Evolutionary conservation across 192 early-diverging fungal genomes (phyloP), one percentile per base, ranked within the genome.

Genomic region (Entomortierella chlamydospora): DNA sequence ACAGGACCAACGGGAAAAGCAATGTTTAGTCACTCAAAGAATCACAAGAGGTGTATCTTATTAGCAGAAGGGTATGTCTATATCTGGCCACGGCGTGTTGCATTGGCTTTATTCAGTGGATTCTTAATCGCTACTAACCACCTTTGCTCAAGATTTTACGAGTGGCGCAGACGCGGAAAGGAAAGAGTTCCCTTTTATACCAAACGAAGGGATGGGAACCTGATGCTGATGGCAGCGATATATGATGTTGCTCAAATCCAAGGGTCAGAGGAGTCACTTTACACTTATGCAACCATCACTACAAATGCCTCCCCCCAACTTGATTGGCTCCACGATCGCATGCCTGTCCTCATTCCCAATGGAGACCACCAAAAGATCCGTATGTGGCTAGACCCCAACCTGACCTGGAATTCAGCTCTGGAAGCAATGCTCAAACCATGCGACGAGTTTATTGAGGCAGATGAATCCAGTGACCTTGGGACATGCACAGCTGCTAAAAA

Each of bases 311-410:
- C 87, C 0, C 54, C 60, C 4, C 65, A 70, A 12, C 59, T 90
- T 10, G 67, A 72, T n/a, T 87, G 81, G 65, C 49, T 90, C 2
- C 88, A 90, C 53, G 80, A 85, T 37, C 84, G 88, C 2, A 90
- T 90, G 88, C 88, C 88, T 18, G 87, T 87, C 57, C 57, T 79
- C 22, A 86, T 90, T 57, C 64, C 88, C 4, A 84, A 90, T 25
- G 37, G 72, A 26, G 71, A 61, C 13, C 70, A 53, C 12, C 62
- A 83, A 43, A 84, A 82, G 51, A 63, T 87, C 17, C 41, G 70
- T 15, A 39, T 58, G 17, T 90, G 88, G 88, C 64, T 90, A n/a
- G 84, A 88, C 54, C 77, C 68, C 31, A 51, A 64, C 4, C 42
- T 70, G 8, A 28, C 50, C 0, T 86, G 87, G 87, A 63, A 62